Percentiles rank a stretch among this genome's conserved stretches.
Evolutionary conservation across 2,329 filamentous ascomycete species (phyloP).

Genomic region (Hypoxylon sp.): DNA sequence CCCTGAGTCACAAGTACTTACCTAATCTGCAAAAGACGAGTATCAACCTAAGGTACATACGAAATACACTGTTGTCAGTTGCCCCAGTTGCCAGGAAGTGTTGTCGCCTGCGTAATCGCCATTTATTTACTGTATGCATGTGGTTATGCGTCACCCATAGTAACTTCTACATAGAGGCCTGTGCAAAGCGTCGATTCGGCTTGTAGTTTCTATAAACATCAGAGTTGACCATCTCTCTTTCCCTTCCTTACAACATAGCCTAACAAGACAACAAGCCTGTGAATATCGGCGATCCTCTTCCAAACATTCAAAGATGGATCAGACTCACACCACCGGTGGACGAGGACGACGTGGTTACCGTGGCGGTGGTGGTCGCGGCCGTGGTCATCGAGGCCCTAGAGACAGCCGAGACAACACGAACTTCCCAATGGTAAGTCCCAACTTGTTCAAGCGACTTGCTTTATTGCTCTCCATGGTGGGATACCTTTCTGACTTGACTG

Average conservation of each 20-base stretch:
- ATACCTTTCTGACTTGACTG: background rate
- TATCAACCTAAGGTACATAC: too few relatives aligned
- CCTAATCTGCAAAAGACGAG: too few relatives aligned
- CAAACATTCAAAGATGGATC: background rate
- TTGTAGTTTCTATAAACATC: background rate
- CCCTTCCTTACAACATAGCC: background rate
- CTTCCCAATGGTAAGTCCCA: background rate
- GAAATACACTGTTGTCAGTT: too few relatives aligned
- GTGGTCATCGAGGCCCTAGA: background rate
- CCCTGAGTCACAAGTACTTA: background rate
- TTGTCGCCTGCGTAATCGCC: background rate
- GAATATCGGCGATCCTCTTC: background rate
- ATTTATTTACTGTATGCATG: background rate
- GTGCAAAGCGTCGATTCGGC: background rate
- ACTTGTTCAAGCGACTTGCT: background rate
- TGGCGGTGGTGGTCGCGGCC: conserved; percentile 3
- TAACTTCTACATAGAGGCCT: background rate
- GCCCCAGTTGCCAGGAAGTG: background rate
- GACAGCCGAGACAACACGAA: background rate
- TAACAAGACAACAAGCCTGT: background rate
- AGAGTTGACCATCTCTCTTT: background rate
- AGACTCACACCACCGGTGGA: background rate
- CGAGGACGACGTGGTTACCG: background rate
- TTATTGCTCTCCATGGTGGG: background rate
- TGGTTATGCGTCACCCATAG: background rate